Conservation (phyloP, 208 protist genomes). For the Endotrypanum monterogeii region DNA sequence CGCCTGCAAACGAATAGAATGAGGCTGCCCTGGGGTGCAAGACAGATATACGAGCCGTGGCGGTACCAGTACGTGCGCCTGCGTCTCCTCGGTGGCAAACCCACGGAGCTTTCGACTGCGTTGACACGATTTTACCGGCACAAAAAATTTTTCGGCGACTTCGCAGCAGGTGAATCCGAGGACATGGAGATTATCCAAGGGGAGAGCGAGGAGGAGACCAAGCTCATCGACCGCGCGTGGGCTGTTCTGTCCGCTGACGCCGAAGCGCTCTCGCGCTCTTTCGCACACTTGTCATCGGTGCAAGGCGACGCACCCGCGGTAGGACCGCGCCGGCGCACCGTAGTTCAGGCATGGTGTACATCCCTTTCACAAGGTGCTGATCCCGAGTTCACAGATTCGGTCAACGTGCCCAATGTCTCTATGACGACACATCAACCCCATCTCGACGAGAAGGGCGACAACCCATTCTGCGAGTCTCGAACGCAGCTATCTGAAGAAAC, state of each 20-base stretch:
- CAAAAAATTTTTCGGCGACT: neutral
- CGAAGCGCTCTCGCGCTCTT: neutral
- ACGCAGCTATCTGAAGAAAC: no score
- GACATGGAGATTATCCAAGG: no score
- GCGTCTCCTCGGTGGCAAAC: constrained; percentile 8
- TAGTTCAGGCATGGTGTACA: constrained; percentile 18
- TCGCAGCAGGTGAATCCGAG: neutral
- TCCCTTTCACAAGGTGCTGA: constrained; percentile 2
- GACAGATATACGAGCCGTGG: constrained; percentile 20
- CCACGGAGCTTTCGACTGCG: constrained; percentile 7
- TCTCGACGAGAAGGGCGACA: neutral
- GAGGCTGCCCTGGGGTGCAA: constrained; percentile 13
- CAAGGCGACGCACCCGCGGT: neutral
- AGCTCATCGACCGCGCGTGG: constrained; percentile 29
- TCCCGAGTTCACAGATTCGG: neutral
- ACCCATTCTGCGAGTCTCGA: no score
- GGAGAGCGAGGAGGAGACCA: constrained; percentile 11
- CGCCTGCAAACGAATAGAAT: constrained; percentile 4
- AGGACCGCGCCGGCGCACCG: neutral
- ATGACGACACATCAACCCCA: neutral
- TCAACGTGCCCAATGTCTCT: neutral
- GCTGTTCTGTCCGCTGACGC: constrained; percentile 14
- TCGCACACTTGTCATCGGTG: neutral
- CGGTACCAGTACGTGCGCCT: constrained; percentile 20
- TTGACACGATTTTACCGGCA: constrained; percentile 15